These are phyloP conservation scores for Millerago galiae DNA, from an alignment of 805 yeast genomes.

Conservation along the genomic window DNA sequence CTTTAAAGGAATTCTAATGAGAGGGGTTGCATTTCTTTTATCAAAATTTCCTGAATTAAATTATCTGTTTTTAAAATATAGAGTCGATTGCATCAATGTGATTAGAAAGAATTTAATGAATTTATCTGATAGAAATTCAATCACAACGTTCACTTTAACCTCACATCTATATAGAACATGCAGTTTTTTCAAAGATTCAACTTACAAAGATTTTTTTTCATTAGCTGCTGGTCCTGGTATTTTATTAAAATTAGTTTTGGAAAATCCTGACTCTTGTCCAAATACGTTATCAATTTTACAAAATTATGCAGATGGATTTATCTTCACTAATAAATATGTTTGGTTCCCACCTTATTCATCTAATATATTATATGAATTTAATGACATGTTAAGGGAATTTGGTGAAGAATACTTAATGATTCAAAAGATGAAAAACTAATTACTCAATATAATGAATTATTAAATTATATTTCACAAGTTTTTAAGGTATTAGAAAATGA, in stretches of 20 bases:
- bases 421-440: constrained; percentile 5
- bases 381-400: constrained; percentile 13
- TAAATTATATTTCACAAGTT: constrained; percentile 5
- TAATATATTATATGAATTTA: constrained; percentile 14
- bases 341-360: constrained; percentile 19
- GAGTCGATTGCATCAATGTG: constrained; percentile 13
- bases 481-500: constrained; percentile 9
- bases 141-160: constrained; percentile 6
- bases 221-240: constrained; percentile 18
- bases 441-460: constrained; percentile 5
- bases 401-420: constrained; percentile 10
- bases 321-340: constrained; percentile 13
- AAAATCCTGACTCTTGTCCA: constrained; percentile 14
- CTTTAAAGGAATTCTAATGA: constrained; percentile 12
- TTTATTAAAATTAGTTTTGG: constrained; percentile 10
- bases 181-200: constrained; percentile 6
- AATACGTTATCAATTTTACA: constrained; percentile 7
- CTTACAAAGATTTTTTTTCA: constrained; percentile 13
- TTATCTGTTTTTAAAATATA: constrained; percentile 6
- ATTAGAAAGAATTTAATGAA: constrained; percentile 5
- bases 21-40: constrained; percentile 13
- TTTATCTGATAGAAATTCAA: constrained; percentile 15
- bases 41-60: constrained; percentile 4
- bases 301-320: constrained; percentile 14
- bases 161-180: constrained; percentile 9